These are phyloP conservation scores for Medicago arabica DNA, from an alignment of 306 rosid species.

Conservation along the genomic window DNA sequence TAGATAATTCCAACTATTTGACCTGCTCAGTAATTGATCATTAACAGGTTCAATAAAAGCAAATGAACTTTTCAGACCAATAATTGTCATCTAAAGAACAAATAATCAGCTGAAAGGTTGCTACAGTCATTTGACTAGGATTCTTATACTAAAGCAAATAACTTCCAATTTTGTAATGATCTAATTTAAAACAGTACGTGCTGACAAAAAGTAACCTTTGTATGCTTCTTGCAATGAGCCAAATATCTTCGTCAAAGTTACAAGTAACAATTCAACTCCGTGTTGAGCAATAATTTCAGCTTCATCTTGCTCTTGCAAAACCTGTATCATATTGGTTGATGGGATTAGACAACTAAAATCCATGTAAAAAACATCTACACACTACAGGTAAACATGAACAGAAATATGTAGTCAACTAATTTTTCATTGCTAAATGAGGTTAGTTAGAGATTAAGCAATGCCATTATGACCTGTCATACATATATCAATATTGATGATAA, in stretches of 20 bases:
- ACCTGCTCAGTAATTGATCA: conserved; percentile 64
- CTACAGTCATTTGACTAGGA: conserved; percentile 33
- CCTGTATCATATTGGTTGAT: conserved; percentile 52
- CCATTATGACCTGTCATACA: no score
- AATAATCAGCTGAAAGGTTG: conserved; percentile 18
- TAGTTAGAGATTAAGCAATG: no score
- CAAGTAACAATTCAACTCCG: conserved; percentile 62
- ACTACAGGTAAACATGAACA: conserved; percentile 22
- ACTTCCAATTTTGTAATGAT: conserved; percentile 24
- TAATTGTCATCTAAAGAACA: conserved; percentile 30
- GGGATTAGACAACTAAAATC: conserved; percentile 31
- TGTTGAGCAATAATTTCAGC: conserved; percentile 58
- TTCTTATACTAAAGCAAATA: conserved; percentile 33
- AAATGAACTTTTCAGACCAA: conserved; percentile 18
- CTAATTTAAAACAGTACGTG: conserved; percentile 18
- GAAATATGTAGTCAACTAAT: conserved; percentile 6
- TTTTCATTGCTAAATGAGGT: neutral
- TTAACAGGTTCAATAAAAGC: conserved; percentile 37
- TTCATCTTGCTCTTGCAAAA: conserved; percentile 71
- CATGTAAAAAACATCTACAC: conserved; percentile 9
- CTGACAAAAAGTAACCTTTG: conserved; percentile 54
- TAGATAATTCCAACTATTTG: conserved; percentile 88
- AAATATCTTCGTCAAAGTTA: conserved; percentile 71
- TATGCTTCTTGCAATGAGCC: conserved; percentile 71
- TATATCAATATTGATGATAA: no score